Conservation (phyloP, 225 moss, liverwort and hornwort species). For the Bryum argenteum region DNA sequence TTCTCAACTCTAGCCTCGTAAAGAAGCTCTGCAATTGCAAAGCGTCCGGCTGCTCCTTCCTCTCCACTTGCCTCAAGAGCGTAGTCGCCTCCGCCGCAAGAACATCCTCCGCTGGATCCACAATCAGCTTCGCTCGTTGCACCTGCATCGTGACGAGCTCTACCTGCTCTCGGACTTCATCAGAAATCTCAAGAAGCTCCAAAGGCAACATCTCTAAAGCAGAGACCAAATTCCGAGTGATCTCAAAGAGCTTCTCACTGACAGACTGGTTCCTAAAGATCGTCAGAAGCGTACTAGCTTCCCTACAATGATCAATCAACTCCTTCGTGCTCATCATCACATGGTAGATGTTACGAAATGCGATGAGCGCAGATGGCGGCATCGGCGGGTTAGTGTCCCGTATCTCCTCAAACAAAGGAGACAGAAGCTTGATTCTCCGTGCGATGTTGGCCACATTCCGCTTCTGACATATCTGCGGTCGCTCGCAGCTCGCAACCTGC, state of each 20-base stretch:
- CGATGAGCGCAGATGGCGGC: slow-evolving; percentile 71
- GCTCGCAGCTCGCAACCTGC: slow-evolving; percentile 56
- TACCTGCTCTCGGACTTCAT: slow-evolving; percentile 71
- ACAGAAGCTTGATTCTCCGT: slow-evolving; percentile 65
- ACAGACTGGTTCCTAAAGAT: slow-evolving; percentile 37
- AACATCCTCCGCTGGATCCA: slow-evolving; percentile 50
- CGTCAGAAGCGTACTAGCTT: slow-evolving; percentile 50
- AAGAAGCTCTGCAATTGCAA: slow-evolving; percentile 44
- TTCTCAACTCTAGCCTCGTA: slow-evolving; percentile 42
- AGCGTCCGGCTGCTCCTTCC: slow-evolving; percentile 51
- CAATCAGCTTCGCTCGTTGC: slow-evolving; percentile 45
- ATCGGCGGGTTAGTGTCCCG: slow-evolving; percentile 58
- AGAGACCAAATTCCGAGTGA: slow-evolving; percentile 38
- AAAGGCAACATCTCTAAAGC: slow-evolving; percentile 56
- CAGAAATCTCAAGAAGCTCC: slow-evolving; percentile 61
- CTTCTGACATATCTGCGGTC: slow-evolving; percentile 55
- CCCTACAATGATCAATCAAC: slow-evolving; percentile 48
- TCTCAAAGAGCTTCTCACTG: slow-evolving; percentile 43
- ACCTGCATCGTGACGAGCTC: slow-evolving; percentile 63
- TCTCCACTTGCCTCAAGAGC: slow-evolving; percentile 50
- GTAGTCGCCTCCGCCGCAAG: slow-evolving; percentile 43
- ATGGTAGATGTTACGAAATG: slow-evolving; percentile 58
- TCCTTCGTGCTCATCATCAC: slow-evolving; percentile 59
- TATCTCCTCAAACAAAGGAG: slow-evolving; percentile 69
- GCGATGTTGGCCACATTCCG: slow-evolving; percentile 58